Evolutionary conservation across 352 stramenopile species (phyloP).

Genomic region (Phytophthora cryptogea): DNA sequence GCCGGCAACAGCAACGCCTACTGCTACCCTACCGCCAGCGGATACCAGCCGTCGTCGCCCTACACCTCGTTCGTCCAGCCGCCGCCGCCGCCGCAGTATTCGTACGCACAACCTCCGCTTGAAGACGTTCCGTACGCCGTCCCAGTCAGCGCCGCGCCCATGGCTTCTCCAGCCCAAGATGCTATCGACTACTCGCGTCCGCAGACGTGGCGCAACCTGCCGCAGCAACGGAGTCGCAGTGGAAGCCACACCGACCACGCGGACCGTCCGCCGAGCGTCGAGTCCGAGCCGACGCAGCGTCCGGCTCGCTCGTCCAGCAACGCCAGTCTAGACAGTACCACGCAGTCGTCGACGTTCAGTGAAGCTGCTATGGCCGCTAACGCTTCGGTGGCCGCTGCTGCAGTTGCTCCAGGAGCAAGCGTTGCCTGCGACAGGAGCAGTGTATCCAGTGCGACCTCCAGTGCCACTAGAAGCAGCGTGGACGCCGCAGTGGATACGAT

Average conservation of each 20-base stretch:
- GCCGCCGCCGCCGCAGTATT: conserved; percentile 20
- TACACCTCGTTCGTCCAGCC: conserved; percentile 21
- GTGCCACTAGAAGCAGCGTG: conserved; percentile 31
- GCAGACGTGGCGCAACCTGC: conserved; percentile 48
- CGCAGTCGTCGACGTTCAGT: conserved; percentile 17
- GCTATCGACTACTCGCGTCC: conserved; percentile 43
- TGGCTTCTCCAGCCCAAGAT: conserved; percentile 14
- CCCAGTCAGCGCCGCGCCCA: conserved; percentile 17
- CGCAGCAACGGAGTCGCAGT: conserved; percentile 33
- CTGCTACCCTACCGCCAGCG: conserved; percentile 23
- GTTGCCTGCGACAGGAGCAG: conserved; percentile 7
- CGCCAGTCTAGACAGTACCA: conserved; percentile 20
- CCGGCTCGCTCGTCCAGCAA: conserved; percentile 19
- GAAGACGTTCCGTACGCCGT: conserved; percentile 32
- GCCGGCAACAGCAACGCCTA: conserved; percentile 4
- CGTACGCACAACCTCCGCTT: not conserved
- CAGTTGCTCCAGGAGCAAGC: conserved; percentile 4
- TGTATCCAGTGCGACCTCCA: conserved; percentile 27
- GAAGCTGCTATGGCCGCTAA: conserved; percentile 26
- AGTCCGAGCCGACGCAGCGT: conserved; percentile 15
- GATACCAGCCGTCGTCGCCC: conserved; percentile 23
- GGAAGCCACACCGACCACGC: conserved; percentile 5
- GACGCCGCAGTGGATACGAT: conserved; percentile 54
- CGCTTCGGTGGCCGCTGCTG: conserved; percentile 22
- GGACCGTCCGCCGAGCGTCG: conserved; percentile 7